Base-by-base conservation (phyloP, 2,329 filamentous ascomycete genomes). In the Gnomoniopsis smithogilvyi region DNA sequence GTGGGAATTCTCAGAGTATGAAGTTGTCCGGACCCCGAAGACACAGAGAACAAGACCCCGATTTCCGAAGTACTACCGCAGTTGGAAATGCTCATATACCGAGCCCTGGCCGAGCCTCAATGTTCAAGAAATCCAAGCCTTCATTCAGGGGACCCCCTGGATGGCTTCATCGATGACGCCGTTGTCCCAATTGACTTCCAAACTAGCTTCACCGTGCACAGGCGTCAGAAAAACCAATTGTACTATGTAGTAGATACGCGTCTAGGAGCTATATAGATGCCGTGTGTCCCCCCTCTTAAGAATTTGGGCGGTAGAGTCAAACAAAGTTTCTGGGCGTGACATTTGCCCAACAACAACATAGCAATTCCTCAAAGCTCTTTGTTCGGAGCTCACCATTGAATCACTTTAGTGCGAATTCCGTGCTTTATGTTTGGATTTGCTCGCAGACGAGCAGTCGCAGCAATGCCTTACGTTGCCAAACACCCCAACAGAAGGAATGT, bases 391-490 rank as follows among this genome's bases (percentile, higher is more conserved):
- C 12, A 19, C 43, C 3, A 17, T 46, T 17, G 11, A 19, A 6
- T 6, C n/a, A 19, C 43, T 6, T 46, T 3, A 10, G 15, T 19
- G 8, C 22, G 21, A 24, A 15, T 43, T 15, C 12, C 2, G 21
- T 34, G 38, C 3, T n/a, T 41, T 36, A 55, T 49, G 30, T 30
- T 55, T 11, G 33, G 45, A 38, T 41, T 55, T 15, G 10, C 53
- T 17, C 53, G 19, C 11, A 26, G 53, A 24, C 34, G 45, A 19
- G 33, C 14, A 48, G 15, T 11, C 4, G 50, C 46, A n/a, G 38
- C 17, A 33, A 58, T 60, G 59, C 54, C 59, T 8, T 60, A 51
- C 15, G 50, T 54, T 24, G 54, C 49, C 15, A 60, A 60, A 54
- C 59, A 54, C 30, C 34, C 38, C 30, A 43, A 54, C 21, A 57